Evolutionary conservation across 345 rosid genomes (phyloP).

Genomic region (Acer yangbiense): DNA sequence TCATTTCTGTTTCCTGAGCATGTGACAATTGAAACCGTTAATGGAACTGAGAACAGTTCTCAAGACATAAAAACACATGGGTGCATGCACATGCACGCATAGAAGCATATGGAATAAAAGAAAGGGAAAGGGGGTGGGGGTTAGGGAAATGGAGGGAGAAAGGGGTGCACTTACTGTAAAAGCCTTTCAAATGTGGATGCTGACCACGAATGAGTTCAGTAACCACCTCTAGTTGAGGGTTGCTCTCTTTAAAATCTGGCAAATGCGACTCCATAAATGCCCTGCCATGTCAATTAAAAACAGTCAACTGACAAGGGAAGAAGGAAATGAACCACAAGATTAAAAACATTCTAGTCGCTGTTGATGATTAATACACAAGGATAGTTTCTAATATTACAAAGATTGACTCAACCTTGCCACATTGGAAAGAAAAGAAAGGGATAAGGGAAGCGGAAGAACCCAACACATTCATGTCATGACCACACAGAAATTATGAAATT

Average conservation of each 20-base stretch:
- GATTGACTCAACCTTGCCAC: background rate
- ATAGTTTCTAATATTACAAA: background rate
- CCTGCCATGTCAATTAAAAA: constrained; percentile 35
- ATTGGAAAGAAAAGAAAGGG: background rate
- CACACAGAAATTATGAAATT: background rate
- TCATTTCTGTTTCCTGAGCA: constrained; percentile 69
- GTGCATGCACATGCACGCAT: too few species aligned
- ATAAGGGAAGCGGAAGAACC: background rate
- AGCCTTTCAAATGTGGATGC: constrained; percentile 80
- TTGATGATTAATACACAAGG: background rate
- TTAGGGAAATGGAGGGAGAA: background rate
- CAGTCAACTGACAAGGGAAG: background rate
- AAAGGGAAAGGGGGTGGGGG: too few species aligned
- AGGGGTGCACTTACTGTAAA: constrained; percentile 58
- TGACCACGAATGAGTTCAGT: constrained; percentile 79
- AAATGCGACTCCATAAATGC: constrained; percentile 85
- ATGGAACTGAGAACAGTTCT: background rate
- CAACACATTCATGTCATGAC: background rate
- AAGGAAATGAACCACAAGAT: constrained; percentile 1
- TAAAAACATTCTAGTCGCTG: background rate
- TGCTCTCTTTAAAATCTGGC: constrained; percentile 59
- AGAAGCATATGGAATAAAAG: too few species aligned
- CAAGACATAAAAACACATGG: too few species aligned
- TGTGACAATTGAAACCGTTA: background rate
- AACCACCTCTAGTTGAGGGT: constrained; percentile 79